phyloP scores from a whole-genome alignment of 1,284 basidiomycete species.

The Apiotrichum montevideense region DNA sequence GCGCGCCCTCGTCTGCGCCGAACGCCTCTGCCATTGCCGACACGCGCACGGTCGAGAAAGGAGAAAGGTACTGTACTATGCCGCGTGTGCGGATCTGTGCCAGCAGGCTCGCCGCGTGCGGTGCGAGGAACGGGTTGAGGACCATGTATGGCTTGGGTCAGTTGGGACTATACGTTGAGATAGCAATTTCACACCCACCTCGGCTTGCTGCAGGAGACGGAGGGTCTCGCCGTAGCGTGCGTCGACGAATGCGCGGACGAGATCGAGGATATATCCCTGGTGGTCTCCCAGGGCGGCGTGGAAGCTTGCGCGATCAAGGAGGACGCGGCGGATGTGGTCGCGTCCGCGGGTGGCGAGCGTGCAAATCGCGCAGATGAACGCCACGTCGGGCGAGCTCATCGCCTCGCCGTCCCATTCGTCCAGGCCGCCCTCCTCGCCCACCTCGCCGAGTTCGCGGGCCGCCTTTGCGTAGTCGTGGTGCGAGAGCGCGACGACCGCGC shows the following conservation, averaged over 20 bases:
- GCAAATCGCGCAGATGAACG: slow-evolving; percentile 30
- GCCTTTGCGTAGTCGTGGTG: slow-evolving; percentile 23
- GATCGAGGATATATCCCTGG: slow-evolving; percentile 32
- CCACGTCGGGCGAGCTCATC: slow-evolving; percentile 33
- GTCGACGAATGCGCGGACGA: slow-evolving; percentile 33
- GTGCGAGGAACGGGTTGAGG: slow-evolving; percentile 27
- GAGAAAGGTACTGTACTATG: slow-evolving; percentile 39
- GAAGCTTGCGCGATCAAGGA: slow-evolving; percentile 34
- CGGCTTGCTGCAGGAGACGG: slow-evolving; percentile 19
- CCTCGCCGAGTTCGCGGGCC: slow-evolving; percentile 26
- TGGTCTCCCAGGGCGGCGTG: slow-evolving; percentile 29
- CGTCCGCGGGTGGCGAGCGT: slow-evolving; percentile 27
- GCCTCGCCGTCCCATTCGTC: slow-evolving; percentile 38
- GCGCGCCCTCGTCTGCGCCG: slow-evolving; percentile 14
- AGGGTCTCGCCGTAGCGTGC: slow-evolving; percentile 36
- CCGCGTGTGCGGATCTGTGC: slow-evolving; percentile 27
- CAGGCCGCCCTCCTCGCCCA: slow-evolving; percentile 36
- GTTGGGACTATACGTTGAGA: background rate
- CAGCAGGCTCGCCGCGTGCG: slow-evolving; percentile 18
- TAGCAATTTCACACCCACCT: slow-evolving; percentile 20
- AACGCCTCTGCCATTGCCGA: slow-evolving; percentile 35
- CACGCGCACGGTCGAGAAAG: slow-evolving; percentile 34
- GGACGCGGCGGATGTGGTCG: slow-evolving; percentile 22
- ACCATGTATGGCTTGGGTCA: slow-evolving; percentile 22
- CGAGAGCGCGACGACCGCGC: slow-evolving; percentile 25